Percentiles rank a stretch among this genome's conserved stretches.
phyloP scores from a whole-genome alignment of 2,329 filamentous ascomycete genomes.

The Colletotrichum endophyticum region DNA sequence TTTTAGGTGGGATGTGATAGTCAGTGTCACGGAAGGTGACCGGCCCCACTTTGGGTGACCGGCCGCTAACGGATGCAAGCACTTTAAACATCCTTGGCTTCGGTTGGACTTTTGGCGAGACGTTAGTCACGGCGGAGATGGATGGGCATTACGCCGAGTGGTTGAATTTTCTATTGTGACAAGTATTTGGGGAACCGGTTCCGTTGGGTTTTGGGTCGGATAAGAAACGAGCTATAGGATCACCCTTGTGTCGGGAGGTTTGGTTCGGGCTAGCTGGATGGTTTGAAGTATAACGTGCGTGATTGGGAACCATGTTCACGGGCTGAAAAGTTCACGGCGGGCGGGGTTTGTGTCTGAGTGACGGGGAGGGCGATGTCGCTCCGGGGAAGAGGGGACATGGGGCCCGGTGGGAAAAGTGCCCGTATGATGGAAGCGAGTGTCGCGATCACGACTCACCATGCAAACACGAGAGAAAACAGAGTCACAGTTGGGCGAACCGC shows the following conservation, averaged over 20 bases:
- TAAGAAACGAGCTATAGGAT: neutral
- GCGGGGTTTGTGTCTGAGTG: neutral
- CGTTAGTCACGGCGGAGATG: neutral
- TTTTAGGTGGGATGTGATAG: neutral
- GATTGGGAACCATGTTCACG: neutral
- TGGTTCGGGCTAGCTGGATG: neutral
- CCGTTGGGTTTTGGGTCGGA: neutral
- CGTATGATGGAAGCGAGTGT: neutral
- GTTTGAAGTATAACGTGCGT: neutral
- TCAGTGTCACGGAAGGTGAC: neutral
- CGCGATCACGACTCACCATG: neutral
- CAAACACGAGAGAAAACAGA: neutral
- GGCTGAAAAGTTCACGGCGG: neutral
- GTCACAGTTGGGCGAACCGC: neutral
- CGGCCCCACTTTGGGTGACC: neutral
- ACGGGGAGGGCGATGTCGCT: neutral
- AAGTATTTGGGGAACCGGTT: neutral
- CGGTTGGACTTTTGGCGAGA: neutral
- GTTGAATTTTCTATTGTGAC: neutral
- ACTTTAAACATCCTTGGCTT: neutral
- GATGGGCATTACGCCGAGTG: neutral
- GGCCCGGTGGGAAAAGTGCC: neutral
- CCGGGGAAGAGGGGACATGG: neutral
- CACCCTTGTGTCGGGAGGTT: neutral
- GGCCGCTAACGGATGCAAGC: slow-evolving; percentile 6